These are phyloP conservation scores for Leishmania arabica DNA, from an alignment of 208 protist species.

Conservation along the genomic window DNA sequence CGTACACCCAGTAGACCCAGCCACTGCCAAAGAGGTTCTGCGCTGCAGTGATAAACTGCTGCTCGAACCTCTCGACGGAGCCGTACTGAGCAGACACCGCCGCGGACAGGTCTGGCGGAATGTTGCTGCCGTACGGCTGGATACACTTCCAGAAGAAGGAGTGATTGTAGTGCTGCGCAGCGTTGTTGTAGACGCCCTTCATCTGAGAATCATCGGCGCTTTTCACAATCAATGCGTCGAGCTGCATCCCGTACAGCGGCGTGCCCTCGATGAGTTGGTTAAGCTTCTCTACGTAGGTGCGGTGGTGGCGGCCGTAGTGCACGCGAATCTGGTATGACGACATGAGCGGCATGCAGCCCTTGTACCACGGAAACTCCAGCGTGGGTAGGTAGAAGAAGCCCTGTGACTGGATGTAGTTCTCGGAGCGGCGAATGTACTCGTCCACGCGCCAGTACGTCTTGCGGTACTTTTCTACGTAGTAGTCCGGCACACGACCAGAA, in stretches of 20 bases:
- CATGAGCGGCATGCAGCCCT: slow-evolving; percentile 86
- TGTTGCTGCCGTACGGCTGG: slow-evolving; percentile 89
- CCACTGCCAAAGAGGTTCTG: slow-evolving; percentile 88
- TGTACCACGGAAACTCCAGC: slow-evolving; percentile 91
- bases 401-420: slow-evolving; percentile 77
- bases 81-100: slow-evolving; percentile 85
- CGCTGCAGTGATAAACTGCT: slow-evolving; percentile 73
- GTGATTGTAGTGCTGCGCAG: slow-evolving; percentile 93
- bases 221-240: slow-evolving; percentile 86
- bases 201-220: slow-evolving; percentile 50
- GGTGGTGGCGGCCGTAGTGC: slow-evolving; percentile 91
- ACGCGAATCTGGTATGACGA: slow-evolving; percentile 90
- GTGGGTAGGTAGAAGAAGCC: slow-evolving; percentile 92
- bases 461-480: slow-evolving; percentile 82
- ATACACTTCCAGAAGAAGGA: slow-evolving; percentile 94
- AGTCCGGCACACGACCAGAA: slow-evolving; percentile 80
- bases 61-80: slow-evolving; percentile 81
- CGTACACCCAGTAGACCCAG: slow-evolving; percentile 92
- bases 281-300: slow-evolving; percentile 89
- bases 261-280: slow-evolving; percentile 92
- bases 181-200: slow-evolving; percentile 87
- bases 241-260: slow-evolving; percentile 67
- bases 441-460: slow-evolving; percentile 90
- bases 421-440: slow-evolving; percentile 85
- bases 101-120: slow-evolving; percentile 77